Percentiles rank a stretch among this genome's conserved stretches.
Conservation (phyloP, 1,284 basidiomycete species). For the Cutaneotrichosporon sp. region DNA sequence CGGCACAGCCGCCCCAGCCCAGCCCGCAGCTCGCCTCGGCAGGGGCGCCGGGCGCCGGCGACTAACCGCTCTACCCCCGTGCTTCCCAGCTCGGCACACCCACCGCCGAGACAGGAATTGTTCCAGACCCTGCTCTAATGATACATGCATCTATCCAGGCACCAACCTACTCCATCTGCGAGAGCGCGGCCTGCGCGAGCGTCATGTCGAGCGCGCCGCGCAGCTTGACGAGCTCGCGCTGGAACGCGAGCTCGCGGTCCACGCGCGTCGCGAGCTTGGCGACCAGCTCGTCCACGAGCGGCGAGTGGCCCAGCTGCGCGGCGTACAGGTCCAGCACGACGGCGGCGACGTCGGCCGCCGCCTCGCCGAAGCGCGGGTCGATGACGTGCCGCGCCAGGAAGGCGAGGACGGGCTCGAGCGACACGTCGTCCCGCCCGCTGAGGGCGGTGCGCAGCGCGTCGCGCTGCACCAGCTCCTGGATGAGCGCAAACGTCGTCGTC, state of each 20-base stretch:
- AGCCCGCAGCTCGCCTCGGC: too few species aligned
- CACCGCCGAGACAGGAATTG: too few species aligned
- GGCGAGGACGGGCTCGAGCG: constrained; percentile 85
- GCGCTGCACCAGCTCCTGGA: constrained; percentile 90
- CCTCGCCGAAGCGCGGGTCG: constrained; percentile 87
- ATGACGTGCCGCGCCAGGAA: constrained; percentile 82
- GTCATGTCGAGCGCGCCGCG: constrained; percentile 94
- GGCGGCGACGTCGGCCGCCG: constrained; percentile 78
- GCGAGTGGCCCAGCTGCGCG: constrained; percentile 87
- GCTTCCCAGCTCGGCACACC: too few species aligned
- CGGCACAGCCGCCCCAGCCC: too few species aligned
- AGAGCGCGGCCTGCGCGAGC: constrained; percentile 59
- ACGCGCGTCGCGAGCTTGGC: constrained; percentile 81
- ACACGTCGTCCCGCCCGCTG: constrained; percentile 87
- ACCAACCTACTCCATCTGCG: constrained; percentile 15
- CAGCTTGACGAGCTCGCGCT: constrained; percentile 79
- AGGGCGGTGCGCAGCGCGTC: constrained; percentile 87
- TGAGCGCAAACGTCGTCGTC: constrained; percentile 82
- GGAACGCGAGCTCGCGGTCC: constrained; percentile 82
- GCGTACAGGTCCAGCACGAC: constrained; percentile 91
- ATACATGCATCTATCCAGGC: neutral
- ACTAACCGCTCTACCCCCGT: too few species aligned
- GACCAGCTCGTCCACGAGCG: constrained; percentile 86
- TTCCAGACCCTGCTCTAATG: neutral
- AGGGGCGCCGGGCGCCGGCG: too few species aligned